These are phyloP conservation scores for Elaphomyces granulatus DNA, from an alignment of 495 filamentous ascomycete genomes.

Conservation along the genomic window DNA sequence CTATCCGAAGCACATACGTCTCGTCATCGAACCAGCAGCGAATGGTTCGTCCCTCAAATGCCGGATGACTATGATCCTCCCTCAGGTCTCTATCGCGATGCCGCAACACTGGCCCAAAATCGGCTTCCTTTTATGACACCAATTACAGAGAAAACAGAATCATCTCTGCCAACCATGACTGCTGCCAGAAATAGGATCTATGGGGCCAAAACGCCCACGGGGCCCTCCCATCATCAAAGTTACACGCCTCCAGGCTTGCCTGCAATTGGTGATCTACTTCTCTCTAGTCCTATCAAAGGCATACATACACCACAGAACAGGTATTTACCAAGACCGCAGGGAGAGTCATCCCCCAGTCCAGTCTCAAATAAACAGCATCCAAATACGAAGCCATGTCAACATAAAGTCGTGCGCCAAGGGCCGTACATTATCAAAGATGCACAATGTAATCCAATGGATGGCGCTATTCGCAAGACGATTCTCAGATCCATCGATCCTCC, in stretches of 20 bases:
- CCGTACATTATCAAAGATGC: constrained; percentile 63
- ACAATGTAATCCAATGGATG: constrained; percentile 81
- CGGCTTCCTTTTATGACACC: constrained; percentile 96
- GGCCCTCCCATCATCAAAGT: constrained; percentile 20
- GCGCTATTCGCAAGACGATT: constrained; percentile 55
- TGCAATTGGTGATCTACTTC: constrained; percentile 24
- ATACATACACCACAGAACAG: constrained; percentile 19
- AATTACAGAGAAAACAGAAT: constrained; percentile 90
- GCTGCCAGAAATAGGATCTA: constrained; percentile 39
- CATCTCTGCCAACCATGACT: constrained; percentile 54
- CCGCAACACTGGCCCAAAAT: constrained; percentile 62
- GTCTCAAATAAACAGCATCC: constrained; percentile 27
- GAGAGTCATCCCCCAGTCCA: constrained; percentile 29
- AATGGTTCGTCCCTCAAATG: constrained; percentile 50
- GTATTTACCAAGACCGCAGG: constrained; percentile 19
- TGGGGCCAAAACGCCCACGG: constrained; percentile 61
- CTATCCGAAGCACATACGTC: constrained; percentile 11
- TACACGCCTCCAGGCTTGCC: constrained; percentile 16
- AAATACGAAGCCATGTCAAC: constrained; percentile 5
- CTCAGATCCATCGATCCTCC: constrained; percentile 55
- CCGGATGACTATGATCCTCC: constrained; percentile 75
- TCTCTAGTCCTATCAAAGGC: constrained; percentile 18
- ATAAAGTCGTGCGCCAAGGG: constrained; percentile 12
- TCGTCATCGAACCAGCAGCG: constrained; percentile 21
- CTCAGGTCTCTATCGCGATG: constrained; percentile 59